These are phyloP conservation scores for Pleurotus giganteus DNA, from an alignment of 768 basidiomycete species.

Conservation along the genomic window DNA sequence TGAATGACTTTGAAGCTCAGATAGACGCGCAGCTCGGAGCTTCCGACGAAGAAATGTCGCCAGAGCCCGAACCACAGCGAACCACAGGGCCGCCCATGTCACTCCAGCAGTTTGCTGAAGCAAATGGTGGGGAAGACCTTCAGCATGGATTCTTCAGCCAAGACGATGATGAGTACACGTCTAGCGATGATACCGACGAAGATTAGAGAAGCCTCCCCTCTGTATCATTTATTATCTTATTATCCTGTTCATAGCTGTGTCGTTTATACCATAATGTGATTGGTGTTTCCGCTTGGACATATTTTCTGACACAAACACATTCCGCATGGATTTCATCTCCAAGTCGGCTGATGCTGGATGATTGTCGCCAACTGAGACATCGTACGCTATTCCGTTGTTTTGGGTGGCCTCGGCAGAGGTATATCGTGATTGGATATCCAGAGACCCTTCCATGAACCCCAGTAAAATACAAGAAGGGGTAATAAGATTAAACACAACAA, in stretches of 20 bases:
- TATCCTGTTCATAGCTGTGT: background rate
- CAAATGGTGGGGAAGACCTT: conserved; percentile 17
- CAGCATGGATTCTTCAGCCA: conserved; percentile 23
- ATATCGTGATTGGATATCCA: background rate
- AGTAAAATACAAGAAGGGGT: conserved; percentile 4
- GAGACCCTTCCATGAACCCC: conserved; percentile 1
- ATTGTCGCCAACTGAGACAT: no score
- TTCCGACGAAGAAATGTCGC: conserved; percentile 45
- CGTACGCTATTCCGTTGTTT: background rate
- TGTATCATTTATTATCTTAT: no score
- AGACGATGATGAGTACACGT: conserved; percentile 50
- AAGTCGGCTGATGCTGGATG: no score
- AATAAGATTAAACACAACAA: conserved; percentile 8
- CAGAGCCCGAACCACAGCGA: conserved; percentile 28
- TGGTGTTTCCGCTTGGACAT: background rate
- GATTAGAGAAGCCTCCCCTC: no score
- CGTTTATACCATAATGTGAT: conserved; percentile 5
- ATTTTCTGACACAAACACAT: background rate
- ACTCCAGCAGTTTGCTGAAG: conserved; percentile 41
- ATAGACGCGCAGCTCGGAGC: conserved; percentile 36
- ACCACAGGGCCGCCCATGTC: conserved; percentile 41
- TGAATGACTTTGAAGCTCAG: conserved; percentile 36
- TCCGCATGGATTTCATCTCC: no score
- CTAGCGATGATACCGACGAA: conserved; percentile 56
- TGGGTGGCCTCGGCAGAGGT: background rate